These are phyloP conservation scores for Boletus barrowsii DNA, from an alignment of 768 basidiomycete genomes.

Conservation along the genomic window DNA sequence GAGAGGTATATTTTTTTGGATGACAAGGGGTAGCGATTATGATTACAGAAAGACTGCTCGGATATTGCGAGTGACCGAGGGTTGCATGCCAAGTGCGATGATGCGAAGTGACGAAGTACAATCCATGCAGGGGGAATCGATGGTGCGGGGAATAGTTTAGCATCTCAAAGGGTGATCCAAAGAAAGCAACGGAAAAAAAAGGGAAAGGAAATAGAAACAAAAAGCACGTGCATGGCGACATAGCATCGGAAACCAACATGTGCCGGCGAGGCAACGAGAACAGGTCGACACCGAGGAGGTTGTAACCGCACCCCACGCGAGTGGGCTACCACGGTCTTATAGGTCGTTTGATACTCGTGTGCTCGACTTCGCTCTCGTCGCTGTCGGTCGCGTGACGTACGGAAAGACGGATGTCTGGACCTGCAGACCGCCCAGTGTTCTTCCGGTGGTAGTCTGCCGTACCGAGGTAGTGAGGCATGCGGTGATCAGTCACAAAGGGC, in stretches of 20 bases:
- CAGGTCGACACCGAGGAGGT: background rate
- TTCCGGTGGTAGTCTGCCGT: conserved; percentile 17
- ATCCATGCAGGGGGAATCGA: conserved; percentile 16
- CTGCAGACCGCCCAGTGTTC: conserved; percentile 15
- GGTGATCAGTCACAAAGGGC: conserved; percentile 12
- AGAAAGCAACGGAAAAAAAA: background rate
- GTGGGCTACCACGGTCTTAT: conserved; percentile 45
- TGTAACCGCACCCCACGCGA: background rate
- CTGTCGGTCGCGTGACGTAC: conserved; percentile 27
- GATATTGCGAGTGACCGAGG: background rate
- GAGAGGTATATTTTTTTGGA: conserved; percentile 4
- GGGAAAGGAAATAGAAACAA: background rate
- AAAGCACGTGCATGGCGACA: background rate
- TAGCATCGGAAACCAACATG: background rate
- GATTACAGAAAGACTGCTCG: conserved; percentile 8
- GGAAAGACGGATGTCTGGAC: conserved; percentile 23
- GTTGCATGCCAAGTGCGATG: conserved; percentile 1
- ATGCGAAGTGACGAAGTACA: conserved; percentile 15
- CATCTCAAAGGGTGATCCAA: conserved; percentile 9
- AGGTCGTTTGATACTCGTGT: conserved; percentile 31
- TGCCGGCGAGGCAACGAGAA: background rate
- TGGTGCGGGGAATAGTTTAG: conserved; percentile 17
- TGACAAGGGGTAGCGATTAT: background rate
- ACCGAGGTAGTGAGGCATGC: conserved; percentile 5
- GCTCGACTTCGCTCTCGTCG: conserved; percentile 39